These are phyloP conservation scores for Cetradonia linearis DNA, from an alignment of 495 filamentous ascomycete species.

Conservation along the genomic window DNA sequence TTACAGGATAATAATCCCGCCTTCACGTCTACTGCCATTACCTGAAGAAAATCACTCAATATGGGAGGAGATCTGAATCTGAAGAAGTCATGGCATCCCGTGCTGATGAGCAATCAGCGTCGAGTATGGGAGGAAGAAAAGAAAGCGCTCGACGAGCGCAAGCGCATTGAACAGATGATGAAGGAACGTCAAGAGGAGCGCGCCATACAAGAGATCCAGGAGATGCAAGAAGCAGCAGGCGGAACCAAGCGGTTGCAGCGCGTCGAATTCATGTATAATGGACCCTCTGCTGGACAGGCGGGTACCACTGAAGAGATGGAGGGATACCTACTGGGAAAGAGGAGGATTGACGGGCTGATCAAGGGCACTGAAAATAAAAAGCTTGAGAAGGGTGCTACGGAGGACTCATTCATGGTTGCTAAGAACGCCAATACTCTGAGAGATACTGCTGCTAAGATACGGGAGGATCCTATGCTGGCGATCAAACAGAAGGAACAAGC, in stretches of 20 bases:
- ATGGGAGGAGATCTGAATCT: conserved; percentile 89
- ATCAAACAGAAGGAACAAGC: conserved; percentile 90
- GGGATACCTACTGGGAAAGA: conserved; percentile 83
- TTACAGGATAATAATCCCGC: background rate
- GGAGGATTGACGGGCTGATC: conserved; percentile 76
- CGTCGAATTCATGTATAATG: conserved; percentile 97
- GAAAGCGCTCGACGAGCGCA: conserved; percentile 90
- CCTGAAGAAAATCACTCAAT: conserved; percentile 28
- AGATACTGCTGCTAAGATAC: conserved; percentile 73
- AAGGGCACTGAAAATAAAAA: conserved; percentile 73
- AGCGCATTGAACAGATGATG: conserved; percentile 72
- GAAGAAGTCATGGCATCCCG: conserved; percentile 97
- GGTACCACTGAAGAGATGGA: conserved; percentile 90
- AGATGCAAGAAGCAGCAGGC: conserved; percentile 80
- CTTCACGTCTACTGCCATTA: background rate
- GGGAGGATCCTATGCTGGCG: conserved; percentile 79
- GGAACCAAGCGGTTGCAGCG: conserved; percentile 62
- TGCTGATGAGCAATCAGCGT: conserved; percentile 70
- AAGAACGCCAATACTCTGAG: conserved; percentile 53
- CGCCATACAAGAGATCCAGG: conserved; percentile 80
- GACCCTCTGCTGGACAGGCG: conserved; percentile 65
- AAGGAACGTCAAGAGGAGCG: conserved; percentile 94
- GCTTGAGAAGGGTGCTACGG: conserved; percentile 67
- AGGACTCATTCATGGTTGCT: conserved; percentile 51
- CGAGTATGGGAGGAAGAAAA: conserved; percentile 81